Conservation (phyloP, 345 rosid species). For the Gossypium stocksii region DNA sequence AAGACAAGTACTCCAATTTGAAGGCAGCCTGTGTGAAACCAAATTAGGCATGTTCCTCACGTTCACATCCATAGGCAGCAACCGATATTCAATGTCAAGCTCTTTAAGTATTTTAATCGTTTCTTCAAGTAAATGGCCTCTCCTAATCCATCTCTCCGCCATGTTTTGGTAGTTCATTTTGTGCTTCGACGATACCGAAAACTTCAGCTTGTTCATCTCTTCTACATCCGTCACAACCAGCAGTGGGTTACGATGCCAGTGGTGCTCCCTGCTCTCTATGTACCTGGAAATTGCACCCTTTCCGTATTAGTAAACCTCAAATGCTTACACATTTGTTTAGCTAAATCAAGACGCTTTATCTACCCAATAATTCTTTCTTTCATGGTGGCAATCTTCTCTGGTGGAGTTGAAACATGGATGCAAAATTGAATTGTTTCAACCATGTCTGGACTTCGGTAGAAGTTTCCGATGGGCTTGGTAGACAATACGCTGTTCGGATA, state of each 20-base stretch:
- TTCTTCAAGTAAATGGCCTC: slow-evolving; percentile 33
- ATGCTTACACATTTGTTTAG: not conserved
- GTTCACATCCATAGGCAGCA: slow-evolving; percentile 43
- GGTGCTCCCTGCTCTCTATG: slow-evolving; percentile 24
- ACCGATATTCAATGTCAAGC: slow-evolving; percentile 34
- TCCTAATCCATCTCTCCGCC: slow-evolving; percentile 26
- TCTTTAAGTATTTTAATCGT: slow-evolving; percentile 33
- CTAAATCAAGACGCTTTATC: not conserved
- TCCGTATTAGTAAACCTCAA: not conserved
- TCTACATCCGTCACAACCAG: slow-evolving; percentile 34
- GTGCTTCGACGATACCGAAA: slow-evolving; percentile 24
- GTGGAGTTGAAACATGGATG: slow-evolving; percentile 44
- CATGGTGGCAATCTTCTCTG: slow-evolving; percentile 31
- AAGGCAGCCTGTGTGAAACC: slow-evolving; percentile 26
- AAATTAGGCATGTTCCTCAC: slow-evolving; percentile 27
- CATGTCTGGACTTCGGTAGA: slow-evolving; percentile 49
- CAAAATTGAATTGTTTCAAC: slow-evolving; percentile 36
- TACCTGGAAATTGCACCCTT: slow-evolving; percentile 20
- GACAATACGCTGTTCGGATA: slow-evolving; percentile 42
- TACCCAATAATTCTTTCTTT: slow-evolving; percentile 30
- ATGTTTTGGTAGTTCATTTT: slow-evolving; percentile 31
- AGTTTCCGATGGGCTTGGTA: slow-evolving; percentile 44
- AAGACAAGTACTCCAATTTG: slow-evolving; percentile 30
- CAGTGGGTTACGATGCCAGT: slow-evolving; percentile 26
- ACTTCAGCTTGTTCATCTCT: slow-evolving; percentile 48